phyloP scores from a whole-genome alignment of 208 protist species.

The Acanthamoeba lenticulata region DNA sequence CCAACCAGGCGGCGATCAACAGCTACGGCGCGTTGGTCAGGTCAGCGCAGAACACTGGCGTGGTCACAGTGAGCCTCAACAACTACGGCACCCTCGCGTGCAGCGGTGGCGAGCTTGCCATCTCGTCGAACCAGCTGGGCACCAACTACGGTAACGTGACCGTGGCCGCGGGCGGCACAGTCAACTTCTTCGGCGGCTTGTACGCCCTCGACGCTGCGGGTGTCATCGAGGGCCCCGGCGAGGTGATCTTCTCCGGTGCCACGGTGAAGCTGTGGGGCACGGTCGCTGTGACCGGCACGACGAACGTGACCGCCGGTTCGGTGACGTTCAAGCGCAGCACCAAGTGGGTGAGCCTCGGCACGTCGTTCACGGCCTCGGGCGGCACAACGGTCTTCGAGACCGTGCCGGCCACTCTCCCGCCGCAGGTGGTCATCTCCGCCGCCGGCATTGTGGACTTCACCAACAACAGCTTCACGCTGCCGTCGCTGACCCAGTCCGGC shows the following conservation, averaged over 20 bases:
- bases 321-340: conserved; percentile 60
- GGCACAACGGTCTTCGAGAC: conserved; percentile 46
- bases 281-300: conserved; percentile 10
- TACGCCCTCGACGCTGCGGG: conserved; percentile 34
- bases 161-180: neutral
- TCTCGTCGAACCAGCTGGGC: neutral
- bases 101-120: neutral
- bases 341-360: conserved; percentile 2
- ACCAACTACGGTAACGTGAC: conserved; percentile 50
- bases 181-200: conserved; percentile 30
- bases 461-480: conserved; percentile 53
- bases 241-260: neutral
- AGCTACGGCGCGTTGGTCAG: conserved; percentile 49
- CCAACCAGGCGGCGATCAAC: neutral
- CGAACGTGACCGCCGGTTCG: neutral
- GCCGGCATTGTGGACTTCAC: neutral
- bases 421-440: neutral
- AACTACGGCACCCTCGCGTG: conserved; percentile 45
- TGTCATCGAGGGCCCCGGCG: neutral
- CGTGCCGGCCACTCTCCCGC: conserved; percentile 1
- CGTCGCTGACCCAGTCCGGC: neutral
- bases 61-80: conserved; percentile 45
- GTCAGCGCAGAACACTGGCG: neutral
- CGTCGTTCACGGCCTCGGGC: neutral
- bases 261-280: neutral